These are phyloP conservation scores for Lactifluus volemus DNA, from an alignment of 768 basidiomycete species.

Conservation along the genomic window DNA sequence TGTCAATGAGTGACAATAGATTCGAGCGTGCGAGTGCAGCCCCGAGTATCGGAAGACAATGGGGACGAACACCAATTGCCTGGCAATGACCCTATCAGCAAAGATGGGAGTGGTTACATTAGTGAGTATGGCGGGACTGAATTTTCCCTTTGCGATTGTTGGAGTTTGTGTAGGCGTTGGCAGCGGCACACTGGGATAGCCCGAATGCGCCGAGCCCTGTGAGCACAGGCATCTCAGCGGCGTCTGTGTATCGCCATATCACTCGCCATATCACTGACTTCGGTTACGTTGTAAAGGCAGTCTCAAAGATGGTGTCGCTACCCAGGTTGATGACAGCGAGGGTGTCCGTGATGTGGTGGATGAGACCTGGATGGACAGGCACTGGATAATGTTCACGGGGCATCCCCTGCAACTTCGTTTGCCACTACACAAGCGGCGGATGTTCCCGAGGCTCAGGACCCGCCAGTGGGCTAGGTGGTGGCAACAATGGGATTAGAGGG, in stretches of 20 bases:
- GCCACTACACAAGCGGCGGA: slow-evolving; percentile 13
- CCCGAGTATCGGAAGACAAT: slow-evolving; percentile 43
- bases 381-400: slow-evolving; percentile 17
- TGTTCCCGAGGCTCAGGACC: slow-evolving; percentile 10
- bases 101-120: slow-evolving; percentile 6
- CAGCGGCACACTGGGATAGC: slow-evolving; percentile 24
- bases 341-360: slow-evolving; percentile 18
- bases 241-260: slow-evolving; percentile 25
- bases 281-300: slow-evolving; percentile 42
- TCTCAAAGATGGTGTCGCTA: slow-evolving; percentile 32
- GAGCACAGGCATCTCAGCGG: slow-evolving; percentile 14
- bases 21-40: slow-evolving; percentile 53
- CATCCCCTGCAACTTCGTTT: slow-evolving; percentile 9
- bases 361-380: slow-evolving; percentile 18
- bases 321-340: slow-evolving; percentile 19
- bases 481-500: too few relatives aligned
- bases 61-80: slow-evolving; percentile 20
- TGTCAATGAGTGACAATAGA: slow-evolving; percentile 42
- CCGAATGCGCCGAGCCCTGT: slow-evolving; percentile 17
- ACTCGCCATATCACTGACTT: slow-evolving; percentile 60
- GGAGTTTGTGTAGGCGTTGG: slow-evolving; percentile 25
- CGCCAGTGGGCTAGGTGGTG: too few relatives aligned
- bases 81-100: slow-evolving; percentile 5
- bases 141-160: slow-evolving; percentile 14
- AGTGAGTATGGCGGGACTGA: slow-evolving; percentile 27